Evolutionary conservation across 768 basidiomycete genomes (phyloP), one percentile per base, ranked within the genome.

Genomic region (Mycena latifolia): DNA sequence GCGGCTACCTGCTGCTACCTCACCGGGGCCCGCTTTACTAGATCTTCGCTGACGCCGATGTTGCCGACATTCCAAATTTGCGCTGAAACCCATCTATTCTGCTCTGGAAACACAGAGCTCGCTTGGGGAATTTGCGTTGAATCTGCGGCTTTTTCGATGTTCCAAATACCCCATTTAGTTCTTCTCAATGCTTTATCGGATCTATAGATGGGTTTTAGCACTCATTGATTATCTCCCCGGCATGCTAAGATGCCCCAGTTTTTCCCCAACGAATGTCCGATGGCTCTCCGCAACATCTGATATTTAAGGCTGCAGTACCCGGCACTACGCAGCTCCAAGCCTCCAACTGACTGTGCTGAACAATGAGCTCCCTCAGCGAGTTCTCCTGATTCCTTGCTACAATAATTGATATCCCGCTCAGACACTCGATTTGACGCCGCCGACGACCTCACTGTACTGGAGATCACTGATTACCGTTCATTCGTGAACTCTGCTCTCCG

Each of bases 201-300:
- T 52, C 50, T 52, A 52, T 52, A 52, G 29, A 52, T 33, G 31
- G 31, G 29, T 22, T 33, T 52, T 48, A 48, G 50, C 50, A 52
- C 50, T 52, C 50, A 52, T 52, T 52, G 31, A 27, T 33, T 52
- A 52, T 52, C 50, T 52, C 50, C 31, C 50, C 50, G 50, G 50
- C 50, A 33, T 52, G 50, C 46, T 50, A 50, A 50, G 28, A 50
- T 50, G 48, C 46, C 48, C 48, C 24, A 31, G 29, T 52, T 52
- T 52, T 52, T 52, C 50, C 29, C 50, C 29, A 52, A 52, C 25
- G 25, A 33, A 52, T 52, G 24, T 50, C 48, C 48, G 28, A 50
- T 50, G 48, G 28, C 48, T 50, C 48, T 50, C 48, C 48, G 48
- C 48, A 50, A 50, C 48, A 50, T 50, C 48, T 50, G 48, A 50